Evolutionary conservation across 1,284 basidiomycete species (phyloP), one percentile per base, ranked within the genome.

Genomic region (Puccinia horiana): DNA sequence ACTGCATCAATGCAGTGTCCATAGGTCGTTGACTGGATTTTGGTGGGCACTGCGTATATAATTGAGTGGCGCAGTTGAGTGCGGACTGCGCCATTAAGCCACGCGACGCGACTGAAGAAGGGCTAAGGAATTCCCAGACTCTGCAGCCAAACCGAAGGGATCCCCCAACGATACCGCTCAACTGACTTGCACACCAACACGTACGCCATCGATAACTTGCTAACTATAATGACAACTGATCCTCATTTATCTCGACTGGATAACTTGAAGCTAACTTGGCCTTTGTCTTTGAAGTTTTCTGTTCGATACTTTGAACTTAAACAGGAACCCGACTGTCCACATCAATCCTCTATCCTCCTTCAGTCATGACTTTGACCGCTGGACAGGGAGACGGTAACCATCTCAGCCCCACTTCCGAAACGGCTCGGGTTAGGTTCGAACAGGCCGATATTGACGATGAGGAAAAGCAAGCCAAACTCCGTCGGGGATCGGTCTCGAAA

Each of bases 401-500:
- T 58, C 35, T 44, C 52, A 61, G 29, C 54, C 76, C 40, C 26
- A 6, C 61, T 1, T 6, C 20, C 5, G 74, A 61, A 23, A 29
- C 69, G 12, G 54, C 67, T 32, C 67, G 70, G 47, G 78, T 81
- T 6, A 26, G 78, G 54, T 81, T 81, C 42, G 52, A 81, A 49
- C 29, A 23, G 16, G 9, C 29, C 16, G 23, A 54, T 20, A 54
- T 35, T 18, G 56, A 81, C 23, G 76, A 69, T 35, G 77, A 79
- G n/a, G 78, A 81, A 35, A 70, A 73, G 23, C 37, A 81, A 42
- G 58, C 78, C 1, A 61, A 42, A 49, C 49, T 81, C 23, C 65
- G 78, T 32, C 78, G 78, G 3, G 78, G 78, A 1, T 72, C 78
- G 12, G 78, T 81, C 18, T 81, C 78, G 23, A 61, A 69, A 8